Evolutionary conservation across 106 monocot species (phyloP).

Genomic region (Amphibolis antarctica): DNA sequence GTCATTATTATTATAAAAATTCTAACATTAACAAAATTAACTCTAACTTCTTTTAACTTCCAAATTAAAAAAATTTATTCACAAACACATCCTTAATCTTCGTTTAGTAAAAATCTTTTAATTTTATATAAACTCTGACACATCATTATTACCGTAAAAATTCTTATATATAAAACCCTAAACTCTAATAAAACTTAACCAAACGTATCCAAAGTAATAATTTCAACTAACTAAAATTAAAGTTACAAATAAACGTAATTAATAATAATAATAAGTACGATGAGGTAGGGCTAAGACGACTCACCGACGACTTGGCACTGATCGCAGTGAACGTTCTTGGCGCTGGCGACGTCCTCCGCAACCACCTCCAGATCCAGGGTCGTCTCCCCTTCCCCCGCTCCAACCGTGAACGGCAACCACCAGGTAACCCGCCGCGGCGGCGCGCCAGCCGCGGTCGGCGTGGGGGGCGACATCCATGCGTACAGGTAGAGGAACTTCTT

Average conservation of each 20-base stretch:
- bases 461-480: conserved; percentile 30
- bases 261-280: background rate
- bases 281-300: background rate
- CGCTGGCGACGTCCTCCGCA: conserved; percentile 68
- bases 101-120: too few species aligned
- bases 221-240: background rate
- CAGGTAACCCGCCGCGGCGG: conserved; percentile 35
- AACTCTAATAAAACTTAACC: too few species aligned
- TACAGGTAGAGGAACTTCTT: conserved; percentile 37
- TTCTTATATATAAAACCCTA: too few species aligned
- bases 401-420: conserved; percentile 40
- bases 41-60: too few species aligned
- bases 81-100: too few species aligned
- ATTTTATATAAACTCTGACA: too few species aligned
- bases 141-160: too few species aligned
- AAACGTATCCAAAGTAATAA: too few species aligned
- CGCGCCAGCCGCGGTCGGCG: background rate
- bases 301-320: conserved; percentile 94
- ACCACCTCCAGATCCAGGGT: conserved; percentile 66
- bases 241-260: background rate
- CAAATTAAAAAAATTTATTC: too few species aligned
- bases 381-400: conserved; percentile 7
- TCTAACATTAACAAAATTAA: too few species aligned
- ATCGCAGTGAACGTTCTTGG: conserved; percentile 77
- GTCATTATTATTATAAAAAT: too few species aligned